These are phyloP conservation scores for Umbilicus rupestris DNA, from an alignment of 164 flowering plant genomes.

Conservation along the genomic window DNA sequence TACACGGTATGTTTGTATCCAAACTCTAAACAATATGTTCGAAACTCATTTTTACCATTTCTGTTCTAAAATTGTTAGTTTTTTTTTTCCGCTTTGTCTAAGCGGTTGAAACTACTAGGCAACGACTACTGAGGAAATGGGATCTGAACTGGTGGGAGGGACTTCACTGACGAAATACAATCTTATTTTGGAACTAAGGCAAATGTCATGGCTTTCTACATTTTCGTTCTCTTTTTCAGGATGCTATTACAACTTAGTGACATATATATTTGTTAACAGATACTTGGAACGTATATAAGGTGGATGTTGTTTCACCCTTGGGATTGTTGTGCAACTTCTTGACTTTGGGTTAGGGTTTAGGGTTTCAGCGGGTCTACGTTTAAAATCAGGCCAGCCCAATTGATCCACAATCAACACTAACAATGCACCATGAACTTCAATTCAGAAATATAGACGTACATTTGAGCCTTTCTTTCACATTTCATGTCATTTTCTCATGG, in stretches of 20 bases:
- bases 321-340: slow-evolving; percentile 48
- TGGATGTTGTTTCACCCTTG: slow-evolving; percentile 75
- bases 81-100: slow-evolving; percentile 8
- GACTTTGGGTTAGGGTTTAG: slow-evolving; percentile 85
- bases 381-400: too few species aligned
- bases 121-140: slow-evolving; percentile 71
- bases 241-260: background rate
- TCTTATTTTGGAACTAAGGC: slow-evolving; percentile 88
- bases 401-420: too few species aligned
- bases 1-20: slow-evolving; percentile 59
- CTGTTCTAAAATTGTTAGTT: slow-evolving; percentile 12
- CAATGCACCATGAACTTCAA: slow-evolving; percentile 23
- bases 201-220: background rate
- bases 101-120: slow-evolving; percentile 68
- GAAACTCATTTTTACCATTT: slow-evolving; percentile 1
- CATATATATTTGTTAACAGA: slow-evolving; percentile 26
- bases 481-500: slow-evolving; percentile 13
- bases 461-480: slow-evolving; percentile 11
- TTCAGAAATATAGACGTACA: slow-evolving; percentile 21
- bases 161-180: slow-evolving; percentile 68
- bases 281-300: slow-evolving; percentile 84
- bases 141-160: slow-evolving; percentile 75
- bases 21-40: background rate
- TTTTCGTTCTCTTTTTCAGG: background rate
- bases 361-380: too few species aligned